Percentiles rank a stretch among this genome's conserved stretches.
These are phyloP conservation scores for Tuber melanosporum DNA, from an alignment of 495 filamentous ascomycete species.

Conservation along the genomic window DNA sequence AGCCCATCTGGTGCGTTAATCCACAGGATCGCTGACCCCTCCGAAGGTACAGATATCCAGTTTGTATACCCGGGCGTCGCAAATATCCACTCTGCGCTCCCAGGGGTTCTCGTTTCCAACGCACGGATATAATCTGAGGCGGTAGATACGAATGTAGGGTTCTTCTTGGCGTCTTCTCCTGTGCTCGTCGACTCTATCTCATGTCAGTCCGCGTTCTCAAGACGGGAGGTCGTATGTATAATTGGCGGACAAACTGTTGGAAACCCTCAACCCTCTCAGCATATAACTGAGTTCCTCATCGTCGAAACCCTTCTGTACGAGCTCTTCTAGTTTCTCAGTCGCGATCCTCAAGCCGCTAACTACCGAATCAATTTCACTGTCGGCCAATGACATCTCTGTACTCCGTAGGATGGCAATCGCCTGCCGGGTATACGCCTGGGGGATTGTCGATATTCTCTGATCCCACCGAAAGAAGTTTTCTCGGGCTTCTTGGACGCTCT, in stretches of 20 bases:
- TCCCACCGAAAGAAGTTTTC: neutral
- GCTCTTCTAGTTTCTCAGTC: neutral
- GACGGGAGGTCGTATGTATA: neutral
- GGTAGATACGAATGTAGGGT: neutral
- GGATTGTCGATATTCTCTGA: conserved; percentile 1
- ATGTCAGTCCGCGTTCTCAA: neutral
- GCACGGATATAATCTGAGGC: neutral
- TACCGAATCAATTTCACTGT: neutral
- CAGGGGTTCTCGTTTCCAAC: neutral
- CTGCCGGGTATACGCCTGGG: neutral
- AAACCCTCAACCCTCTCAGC: neutral
- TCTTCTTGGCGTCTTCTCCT: neutral
- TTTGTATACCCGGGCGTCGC: neutral
- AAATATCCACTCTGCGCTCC: neutral
- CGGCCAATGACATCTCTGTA: neutral
- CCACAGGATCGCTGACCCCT: neutral
- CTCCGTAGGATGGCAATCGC: neutral
- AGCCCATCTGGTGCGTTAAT: neutral
- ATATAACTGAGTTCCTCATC: neutral
- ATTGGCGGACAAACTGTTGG: neutral
- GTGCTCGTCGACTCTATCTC: neutral
- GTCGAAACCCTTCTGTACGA: neutral
- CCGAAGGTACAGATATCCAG: neutral
- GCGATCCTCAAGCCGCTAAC: neutral
- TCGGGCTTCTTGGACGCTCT: neutral